Conservation (phyloP, 2,329 filamentous ascomycete genomes). For the Microcera coccophila region DNA sequence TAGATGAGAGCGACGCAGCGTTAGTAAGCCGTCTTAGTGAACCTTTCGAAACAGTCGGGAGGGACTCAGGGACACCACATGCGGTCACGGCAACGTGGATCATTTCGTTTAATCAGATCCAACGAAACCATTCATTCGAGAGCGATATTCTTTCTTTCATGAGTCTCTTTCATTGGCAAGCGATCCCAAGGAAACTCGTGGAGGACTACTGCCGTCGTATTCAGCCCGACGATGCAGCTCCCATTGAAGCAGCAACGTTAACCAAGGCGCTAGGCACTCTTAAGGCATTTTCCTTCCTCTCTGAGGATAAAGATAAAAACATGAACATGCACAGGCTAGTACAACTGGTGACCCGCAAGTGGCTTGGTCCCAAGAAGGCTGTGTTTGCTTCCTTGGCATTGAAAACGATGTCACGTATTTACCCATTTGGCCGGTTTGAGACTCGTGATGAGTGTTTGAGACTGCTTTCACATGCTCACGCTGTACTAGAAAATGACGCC, state of each 20-base stretch:
- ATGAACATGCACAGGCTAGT: conserved; percentile 34
- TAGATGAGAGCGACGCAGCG: conserved; percentile 13
- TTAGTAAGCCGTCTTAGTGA: conserved; percentile 25
- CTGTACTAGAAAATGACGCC: conserved; percentile 14
- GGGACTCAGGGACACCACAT: conserved; percentile 24
- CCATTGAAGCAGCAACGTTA: conserved; percentile 4
- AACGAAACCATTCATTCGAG: conserved; percentile 19
- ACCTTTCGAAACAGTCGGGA: conserved; percentile 28
- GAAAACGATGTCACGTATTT: conserved; percentile 12
- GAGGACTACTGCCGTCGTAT: conserved; percentile 8
- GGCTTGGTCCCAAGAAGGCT: conserved; percentile 16
- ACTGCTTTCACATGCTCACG: conserved; percentile 25
- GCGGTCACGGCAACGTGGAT: conserved; percentile 32
- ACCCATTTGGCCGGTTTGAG: conserved; percentile 18
- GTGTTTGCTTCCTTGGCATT: conserved; percentile 22
- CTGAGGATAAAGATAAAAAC: conserved; percentile 7
- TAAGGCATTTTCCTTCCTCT: conserved; percentile 30
- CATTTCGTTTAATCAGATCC: conserved; percentile 33
- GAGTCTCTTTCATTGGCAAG: conserved; percentile 29
- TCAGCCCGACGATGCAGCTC: conserved; percentile 1
- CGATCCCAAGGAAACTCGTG: conserved; percentile 26
- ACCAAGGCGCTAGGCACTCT: conserved; percentile 23
- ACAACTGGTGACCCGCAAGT: conserved; percentile 31
- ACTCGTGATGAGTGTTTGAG: conserved; percentile 10
- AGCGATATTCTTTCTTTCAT: conserved; percentile 33